Evolutionary conservation across 2,329 filamentous ascomycete genomes (phyloP).

Genomic region (Fusarium sp.): DNA sequence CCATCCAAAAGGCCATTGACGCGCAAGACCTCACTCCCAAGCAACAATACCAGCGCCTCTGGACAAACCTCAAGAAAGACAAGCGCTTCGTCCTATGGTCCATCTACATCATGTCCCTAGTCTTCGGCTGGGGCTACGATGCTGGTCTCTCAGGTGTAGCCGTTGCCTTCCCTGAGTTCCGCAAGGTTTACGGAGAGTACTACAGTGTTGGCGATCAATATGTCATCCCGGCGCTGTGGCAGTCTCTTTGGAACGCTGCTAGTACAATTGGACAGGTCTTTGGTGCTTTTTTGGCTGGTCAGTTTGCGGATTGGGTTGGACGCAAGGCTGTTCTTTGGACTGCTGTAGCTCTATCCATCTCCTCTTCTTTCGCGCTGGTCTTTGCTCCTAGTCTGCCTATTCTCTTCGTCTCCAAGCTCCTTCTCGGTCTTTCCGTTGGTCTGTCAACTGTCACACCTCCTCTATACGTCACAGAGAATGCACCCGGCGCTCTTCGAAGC

Average conservation of each 20-base stretch:
- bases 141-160: conserved; percentile 48
- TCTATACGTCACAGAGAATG: conserved; percentile 43
- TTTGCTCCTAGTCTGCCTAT: conserved; percentile 41
- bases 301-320: conserved; percentile 40
- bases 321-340: conserved; percentile 38
- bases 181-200: conserved; percentile 47
- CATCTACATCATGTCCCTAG: conserved; percentile 45
- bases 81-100: conserved; percentile 42
- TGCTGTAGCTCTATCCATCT: conserved; percentile 35
- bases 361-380: conserved; percentile 42
- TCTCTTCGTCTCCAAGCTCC: conserved; percentile 43
- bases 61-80: conserved; percentile 44
- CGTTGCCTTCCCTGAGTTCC: conserved; percentile 48
- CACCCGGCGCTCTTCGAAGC: conserved; percentile 41
- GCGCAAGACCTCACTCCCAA: conserved; percentile 36
- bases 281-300: conserved; percentile 40
- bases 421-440: conserved; percentile 41
- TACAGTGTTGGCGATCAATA: conserved; percentile 43
- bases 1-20: conserved; percentile 15
- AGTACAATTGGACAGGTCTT: conserved; percentile 47
- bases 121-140: conserved; percentile 50
- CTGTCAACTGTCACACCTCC: conserved; percentile 42
- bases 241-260: conserved; percentile 50
- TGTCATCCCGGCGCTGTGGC: conserved; percentile 50
- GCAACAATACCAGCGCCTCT: conserved; percentile 42